Percentiles rank a stretch among this genome's conserved stretches.
Conservation (phyloP, 2,329 filamentous ascomycete species). For the Beauveria scarabaeidicola region DNA sequence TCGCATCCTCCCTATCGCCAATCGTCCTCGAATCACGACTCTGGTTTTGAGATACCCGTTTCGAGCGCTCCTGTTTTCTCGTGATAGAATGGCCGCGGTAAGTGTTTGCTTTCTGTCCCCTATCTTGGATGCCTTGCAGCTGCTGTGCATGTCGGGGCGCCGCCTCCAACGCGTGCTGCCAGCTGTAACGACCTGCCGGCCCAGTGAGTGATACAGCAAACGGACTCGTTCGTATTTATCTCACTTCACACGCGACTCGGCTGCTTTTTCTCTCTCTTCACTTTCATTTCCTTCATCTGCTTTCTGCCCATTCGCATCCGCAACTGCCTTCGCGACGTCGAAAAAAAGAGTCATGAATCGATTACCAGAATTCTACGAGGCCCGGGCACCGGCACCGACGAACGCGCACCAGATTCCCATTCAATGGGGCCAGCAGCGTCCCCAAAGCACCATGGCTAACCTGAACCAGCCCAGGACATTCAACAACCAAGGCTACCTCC, state of each 20-base stretch:
- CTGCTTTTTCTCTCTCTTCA: background rate
- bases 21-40: conserved; percentile 2
- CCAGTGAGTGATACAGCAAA: conserved; percentile 9
- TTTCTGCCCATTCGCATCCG: background rate
- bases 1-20: conserved; percentile 10
- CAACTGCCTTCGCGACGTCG: background rate
- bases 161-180: conserved; percentile 6
- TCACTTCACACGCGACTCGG: background rate
- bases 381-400: background rate
- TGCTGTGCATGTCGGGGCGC: conserved; percentile 5
- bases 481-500: conserved; percentile 48
- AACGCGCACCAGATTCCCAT: background rate
- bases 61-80: conserved; percentile 20
- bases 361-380: background rate
- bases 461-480: conserved; percentile 32
- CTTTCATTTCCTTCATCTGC: background rate
- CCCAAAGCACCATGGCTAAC: conserved; percentile 17
- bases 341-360: conserved; percentile 3
- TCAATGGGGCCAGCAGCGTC: conserved; percentile 2
- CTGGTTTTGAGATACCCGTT: conserved; percentile 5
- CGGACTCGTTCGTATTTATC: conserved; percentile 1
- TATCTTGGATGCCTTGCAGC: conserved; percentile 11
- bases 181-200: conserved; percentile 9
- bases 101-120: conserved; percentile 19
- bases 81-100: conserved; percentile 35